Base-by-base conservation (phyloP, 2,329 filamentous ascomycete genomes). In the Alternaria burnsii region DNA sequence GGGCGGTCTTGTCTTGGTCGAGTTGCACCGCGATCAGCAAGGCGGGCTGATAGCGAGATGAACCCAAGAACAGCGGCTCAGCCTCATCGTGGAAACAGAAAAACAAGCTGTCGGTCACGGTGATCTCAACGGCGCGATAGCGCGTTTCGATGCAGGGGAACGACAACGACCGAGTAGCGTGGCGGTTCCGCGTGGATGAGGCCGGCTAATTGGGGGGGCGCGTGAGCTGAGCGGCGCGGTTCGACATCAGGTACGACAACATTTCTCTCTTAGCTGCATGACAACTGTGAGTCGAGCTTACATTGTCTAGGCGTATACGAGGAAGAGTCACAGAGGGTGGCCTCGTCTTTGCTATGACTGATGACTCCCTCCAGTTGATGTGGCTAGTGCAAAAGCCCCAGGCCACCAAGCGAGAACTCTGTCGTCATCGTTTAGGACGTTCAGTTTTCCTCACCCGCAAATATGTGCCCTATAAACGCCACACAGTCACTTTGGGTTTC, bases 341-440 rank as follows among this genome's bases (percentile, higher is more conserved):
- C 51, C 40, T 44, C 20, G 38, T 32, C 41, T 40, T 28, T 11
- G 22, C 16, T 18, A 32, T 32, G 30, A 26, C 24, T 6, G 40
- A 50, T 38, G 34, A 50, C 32, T 43, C 24, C 28, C 10, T 18
- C 16, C 32, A 36, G 7, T 30, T 34, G 28, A 36, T 43, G 51
- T 61, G 57, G 55, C 61, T 62, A 53, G 56, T 59, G 58, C 55
- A 53, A 43, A 53, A 46, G 46, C 48, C 38, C 5, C 5, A 2
- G 38, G 38, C 38, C 57, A 46, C 60, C 26, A 56, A 58, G 61
- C 58, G 52, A 52, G 38, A 40, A 47, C 52, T 62, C 56, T 69
- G 61, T 67, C 68, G 67, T 72, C 70, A 68, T 71, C 57, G 47
- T 57, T 10, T 51, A 60, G 59, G 58, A 61, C 61, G 67, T 54